Conservation (phyloP, 768 basidiomycete genomes). For the Gloeopeniophorella convolvens region DNA sequence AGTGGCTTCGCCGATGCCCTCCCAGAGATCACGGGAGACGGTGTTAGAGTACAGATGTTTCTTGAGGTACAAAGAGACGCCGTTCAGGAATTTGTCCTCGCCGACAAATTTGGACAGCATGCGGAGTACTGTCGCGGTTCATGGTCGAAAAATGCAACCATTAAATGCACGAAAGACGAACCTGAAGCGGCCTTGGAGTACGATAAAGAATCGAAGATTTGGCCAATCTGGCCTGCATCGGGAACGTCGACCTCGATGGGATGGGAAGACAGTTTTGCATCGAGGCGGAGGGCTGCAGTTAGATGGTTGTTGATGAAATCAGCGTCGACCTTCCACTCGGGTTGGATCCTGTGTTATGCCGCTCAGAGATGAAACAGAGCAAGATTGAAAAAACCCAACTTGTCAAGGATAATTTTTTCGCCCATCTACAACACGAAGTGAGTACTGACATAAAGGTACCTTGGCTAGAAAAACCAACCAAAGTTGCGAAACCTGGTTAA, state of each 20-base stretch:
- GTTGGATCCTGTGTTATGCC: slow-evolving; percentile 50
- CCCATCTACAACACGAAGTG: slow-evolving; percentile 33
- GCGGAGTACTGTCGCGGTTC: slow-evolving; percentile 56
- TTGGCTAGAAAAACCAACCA: slow-evolving; percentile 38
- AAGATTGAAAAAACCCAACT: neutral
- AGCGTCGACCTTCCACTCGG: slow-evolving; percentile 81
- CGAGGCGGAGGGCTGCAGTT: slow-evolving; percentile 69
- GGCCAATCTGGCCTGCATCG: slow-evolving; percentile 64
- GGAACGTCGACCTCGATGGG: slow-evolving; percentile 90
- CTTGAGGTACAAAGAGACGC: slow-evolving; percentile 90
- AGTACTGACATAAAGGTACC: slow-evolving; percentile 12
- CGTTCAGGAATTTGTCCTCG: slow-evolving; percentile 79
- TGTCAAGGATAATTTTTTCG: slow-evolving; percentile 36
- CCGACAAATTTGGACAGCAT: slow-evolving; percentile 90
- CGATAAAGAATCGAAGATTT: slow-evolving; percentile 87
- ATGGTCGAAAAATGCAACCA: neutral
- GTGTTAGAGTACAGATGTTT: slow-evolving; percentile 80
- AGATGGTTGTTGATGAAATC: slow-evolving; percentile 78
- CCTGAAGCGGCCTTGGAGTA: slow-evolving; percentile 82
- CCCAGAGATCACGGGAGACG: slow-evolving; percentile 81
- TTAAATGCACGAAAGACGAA: slow-evolving; percentile 27
- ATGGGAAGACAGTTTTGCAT: slow-evolving; percentile 83
- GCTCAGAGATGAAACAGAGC: neutral
- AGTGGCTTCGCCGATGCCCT: slow-evolving; percentile 72
- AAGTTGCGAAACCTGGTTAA: slow-evolving; percentile 80